Conservation (phyloP, 2,329 filamentous ascomycete species). For the Colletotrichum sp. region DNA sequence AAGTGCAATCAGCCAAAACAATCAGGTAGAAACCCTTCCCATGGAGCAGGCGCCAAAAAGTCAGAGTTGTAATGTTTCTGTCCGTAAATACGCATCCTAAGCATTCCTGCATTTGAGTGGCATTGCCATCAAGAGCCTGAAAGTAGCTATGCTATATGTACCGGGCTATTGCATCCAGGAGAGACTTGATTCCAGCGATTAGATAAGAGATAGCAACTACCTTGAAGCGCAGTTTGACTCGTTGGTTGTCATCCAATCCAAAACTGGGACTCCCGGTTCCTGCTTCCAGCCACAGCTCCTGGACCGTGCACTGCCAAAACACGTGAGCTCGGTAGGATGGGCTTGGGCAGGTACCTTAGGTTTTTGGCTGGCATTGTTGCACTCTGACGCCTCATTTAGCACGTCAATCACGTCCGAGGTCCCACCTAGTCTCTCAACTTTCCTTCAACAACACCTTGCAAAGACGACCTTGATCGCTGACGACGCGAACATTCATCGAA, state of each 20-base stretch:
- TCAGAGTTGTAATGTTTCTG: background rate
- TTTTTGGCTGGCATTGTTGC: background rate
- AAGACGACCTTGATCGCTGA: background rate
- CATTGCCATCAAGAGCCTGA: background rate
- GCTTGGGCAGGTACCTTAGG: background rate
- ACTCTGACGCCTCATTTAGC: background rate
- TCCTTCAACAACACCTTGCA: background rate
- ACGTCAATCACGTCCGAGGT: background rate
- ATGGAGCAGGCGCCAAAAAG: background rate
- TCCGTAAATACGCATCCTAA: background rate
- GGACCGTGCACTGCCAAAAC: background rate
- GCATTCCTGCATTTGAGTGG: background rate
- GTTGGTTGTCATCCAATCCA: background rate
- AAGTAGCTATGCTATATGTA: background rate
- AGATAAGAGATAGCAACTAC: background rate
- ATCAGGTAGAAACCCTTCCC: background rate
- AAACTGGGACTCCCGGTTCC: background rate
- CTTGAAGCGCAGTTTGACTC: background rate
- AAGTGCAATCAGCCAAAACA: background rate
- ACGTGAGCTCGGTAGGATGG: slow-evolving; percentile 5
- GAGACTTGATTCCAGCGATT: background rate
- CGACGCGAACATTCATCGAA: background rate
- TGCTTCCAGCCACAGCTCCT: background rate
- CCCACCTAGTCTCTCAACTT: background rate
- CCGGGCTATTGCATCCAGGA: background rate